phyloP scores from a whole-genome alignment of 345 rosid species.

The Hypericum androsaemum region DNA sequence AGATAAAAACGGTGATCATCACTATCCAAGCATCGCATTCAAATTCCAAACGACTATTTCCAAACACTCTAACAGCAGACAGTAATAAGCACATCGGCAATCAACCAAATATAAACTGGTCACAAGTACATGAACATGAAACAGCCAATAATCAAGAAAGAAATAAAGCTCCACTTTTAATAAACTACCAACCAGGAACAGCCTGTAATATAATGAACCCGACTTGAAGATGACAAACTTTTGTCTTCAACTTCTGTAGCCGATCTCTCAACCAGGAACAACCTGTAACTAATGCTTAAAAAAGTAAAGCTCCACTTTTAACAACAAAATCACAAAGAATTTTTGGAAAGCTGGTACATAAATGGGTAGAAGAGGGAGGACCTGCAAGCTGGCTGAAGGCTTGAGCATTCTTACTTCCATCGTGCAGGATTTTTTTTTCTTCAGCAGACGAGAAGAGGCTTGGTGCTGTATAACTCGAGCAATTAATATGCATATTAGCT shows the following conservation, averaged over 20 bases:
- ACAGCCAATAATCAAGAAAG: too few species aligned
- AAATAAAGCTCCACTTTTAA: too few species aligned
- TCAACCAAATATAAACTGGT: too few species aligned
- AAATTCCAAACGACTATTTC: too few species aligned
- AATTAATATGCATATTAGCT: slow-evolving; percentile 10
- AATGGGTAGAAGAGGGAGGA: too few species aligned
- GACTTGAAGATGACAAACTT: slow-evolving; percentile 56
- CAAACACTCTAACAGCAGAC: too few species aligned
- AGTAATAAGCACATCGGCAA: too few species aligned
- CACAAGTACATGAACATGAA: too few species aligned
- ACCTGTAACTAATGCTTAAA: slow-evolving; percentile 11
- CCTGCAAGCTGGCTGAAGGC: too few species aligned
- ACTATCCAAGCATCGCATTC: too few species aligned
- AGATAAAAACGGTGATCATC: too few species aligned
- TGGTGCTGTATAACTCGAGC: slow-evolving; percentile 46
- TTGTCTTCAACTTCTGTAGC: slow-evolving; percentile 62
- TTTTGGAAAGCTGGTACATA: slow-evolving; percentile 43
- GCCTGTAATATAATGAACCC: slow-evolving; percentile 88
- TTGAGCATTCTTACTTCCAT: slow-evolving; percentile 49
- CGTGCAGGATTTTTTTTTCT: slow-evolving; percentile 66
- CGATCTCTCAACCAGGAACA: slow-evolving; percentile 52
- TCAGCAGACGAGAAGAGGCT: slow-evolving; percentile 49
- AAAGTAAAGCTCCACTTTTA: slow-evolving; percentile 14
- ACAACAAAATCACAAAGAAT: slow-evolving; percentile 4
- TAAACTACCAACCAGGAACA: slow-evolving; percentile 55